Conservation (phyloP, 768 basidiomycete species). For the Tephrocybe sp. region DNA sequence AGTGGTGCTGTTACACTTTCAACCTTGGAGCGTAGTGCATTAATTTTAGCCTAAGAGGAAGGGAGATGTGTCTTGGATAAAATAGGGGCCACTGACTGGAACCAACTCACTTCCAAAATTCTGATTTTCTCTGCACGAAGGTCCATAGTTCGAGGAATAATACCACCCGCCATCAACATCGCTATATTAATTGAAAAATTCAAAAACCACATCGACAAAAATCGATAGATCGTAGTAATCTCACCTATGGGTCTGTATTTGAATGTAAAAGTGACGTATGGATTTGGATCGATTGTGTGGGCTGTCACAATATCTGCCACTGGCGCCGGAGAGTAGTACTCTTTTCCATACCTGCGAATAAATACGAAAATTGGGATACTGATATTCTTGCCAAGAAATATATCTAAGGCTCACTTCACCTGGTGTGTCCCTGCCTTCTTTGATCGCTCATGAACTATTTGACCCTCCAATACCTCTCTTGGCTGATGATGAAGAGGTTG, state of each 20-base stretch:
- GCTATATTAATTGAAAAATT: not conserved
- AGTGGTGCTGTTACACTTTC: not conserved
- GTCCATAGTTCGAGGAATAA: conserved; percentile 10
- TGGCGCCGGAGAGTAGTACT: conserved; percentile 27
- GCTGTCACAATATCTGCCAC: conserved; percentile 29
- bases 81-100: not conserved
- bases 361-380: not conserved
- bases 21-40: not conserved
- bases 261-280: conserved; percentile 29
- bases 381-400: no score
- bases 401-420: conserved; percentile 27
- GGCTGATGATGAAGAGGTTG: conserved; percentile 25
- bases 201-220: not conserved
- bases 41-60: not conserved
- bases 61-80: not conserved
- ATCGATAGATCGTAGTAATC: not conserved
- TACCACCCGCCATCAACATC: conserved; percentile 12
- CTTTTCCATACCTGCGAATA: conserved; percentile 26
- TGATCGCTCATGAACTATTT: conserved; percentile 30
- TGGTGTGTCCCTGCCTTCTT: conserved; percentile 34
- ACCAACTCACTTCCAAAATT: conserved; percentile 5
- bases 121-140: conserved; percentile 2
- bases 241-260: conserved; percentile 34
- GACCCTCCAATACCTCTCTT: conserved; percentile 23
- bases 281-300: conserved; percentile 19